Evolutionary conservation across 805 yeast genomes (phyloP), one percentile per base, ranked within the genome.

Genomic region (Pichia thaimueangensis): DNA sequence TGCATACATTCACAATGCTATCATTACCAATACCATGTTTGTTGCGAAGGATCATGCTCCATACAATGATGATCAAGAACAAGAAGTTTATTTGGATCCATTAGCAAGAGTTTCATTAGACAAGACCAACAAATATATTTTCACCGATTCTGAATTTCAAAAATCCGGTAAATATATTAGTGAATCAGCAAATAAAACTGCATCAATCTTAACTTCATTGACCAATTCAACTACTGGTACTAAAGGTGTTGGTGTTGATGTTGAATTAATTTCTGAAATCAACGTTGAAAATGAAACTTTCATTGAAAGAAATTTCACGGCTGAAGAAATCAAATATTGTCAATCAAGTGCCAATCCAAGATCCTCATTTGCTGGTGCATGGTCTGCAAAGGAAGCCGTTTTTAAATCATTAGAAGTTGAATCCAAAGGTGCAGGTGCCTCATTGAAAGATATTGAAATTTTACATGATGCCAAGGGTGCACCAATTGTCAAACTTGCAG

Each of bases 381-480:
- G 99, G 99, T 86, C 96, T 24, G 98, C 98, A 35, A 93, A 93
- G 69, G 99, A 93, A 70, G 98, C 99, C 33, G 97, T 89, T 28
- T 93, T 93, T 81, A 93, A 93, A 71, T 86, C 96, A 16, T 72
- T 93, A 59, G 89, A 93, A 48, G 95, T 86, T 49, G 75, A 76
- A 58, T 80, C 95, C 36, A 77, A 80, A 60, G 99, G 99, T 47
- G 96, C 91, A 13, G 98, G 97, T 48, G 97, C 98, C 30, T 73
- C 95, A 27, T 74, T 93, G 69, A 78, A 75, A 62, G 96, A 87
- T 47, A 94, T 93, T 65, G 97, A 91, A 69, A 86, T 93, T 56
- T 55, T 70, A 23, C 82, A 91, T 57, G 81, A 75, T 51, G 52
- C 67, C 38, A 79, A 78, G 43, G 89, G 89, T 42, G 95, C 86